phyloP scores from a whole-genome alignment of 306 rosid species.

The Dryas octopetala region DNA sequence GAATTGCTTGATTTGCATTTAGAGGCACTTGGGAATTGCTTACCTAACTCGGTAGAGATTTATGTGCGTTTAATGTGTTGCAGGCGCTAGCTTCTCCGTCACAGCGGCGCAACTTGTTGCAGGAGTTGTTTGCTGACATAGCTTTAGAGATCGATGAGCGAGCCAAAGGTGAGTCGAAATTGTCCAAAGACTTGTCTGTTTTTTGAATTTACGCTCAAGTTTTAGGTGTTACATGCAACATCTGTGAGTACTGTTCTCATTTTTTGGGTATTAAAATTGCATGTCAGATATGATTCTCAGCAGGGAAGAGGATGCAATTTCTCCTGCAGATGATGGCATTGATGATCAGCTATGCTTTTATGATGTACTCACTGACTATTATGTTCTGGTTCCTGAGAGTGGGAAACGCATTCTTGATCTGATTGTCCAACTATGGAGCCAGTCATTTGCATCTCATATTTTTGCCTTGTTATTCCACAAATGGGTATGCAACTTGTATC shows the following conservation, averaged over 20 bases:
- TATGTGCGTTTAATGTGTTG: conserved; percentile 22
- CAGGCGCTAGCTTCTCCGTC: conserved; percentile 81
- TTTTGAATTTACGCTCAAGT: background rate
- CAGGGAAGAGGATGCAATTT: conserved; percentile 72
- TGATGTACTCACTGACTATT: conserved; percentile 92
- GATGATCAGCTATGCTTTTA: conserved; percentile 67
- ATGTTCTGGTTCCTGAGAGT: conserved; percentile 66
- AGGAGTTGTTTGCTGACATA: conserved; percentile 86
- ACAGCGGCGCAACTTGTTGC: conserved; percentile 89
- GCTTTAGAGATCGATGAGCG: conserved; percentile 92
- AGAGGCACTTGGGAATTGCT: background rate
- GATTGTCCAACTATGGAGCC: conserved; percentile 97
- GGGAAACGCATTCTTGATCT: conserved; percentile 84
- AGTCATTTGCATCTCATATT: conserved; percentile 91
- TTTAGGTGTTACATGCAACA: background rate
- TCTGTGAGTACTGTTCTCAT: conserved; percentile 18
- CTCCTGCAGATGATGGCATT: conserved; percentile 47
- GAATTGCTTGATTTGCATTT: conserved; percentile 15
- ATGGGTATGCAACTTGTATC: conserved; percentile 66
- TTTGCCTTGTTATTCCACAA: conserved; percentile 90
- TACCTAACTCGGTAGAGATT: background rate
- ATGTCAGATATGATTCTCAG: conserved; percentile 66
- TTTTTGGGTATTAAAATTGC: conserved; percentile 21
- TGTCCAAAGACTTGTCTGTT: background rate
- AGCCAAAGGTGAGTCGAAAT: conserved; percentile 68